Evolutionary conservation across 257 asterid species (phyloP).

Genomic region (Jaltomata sinuosa): DNA sequence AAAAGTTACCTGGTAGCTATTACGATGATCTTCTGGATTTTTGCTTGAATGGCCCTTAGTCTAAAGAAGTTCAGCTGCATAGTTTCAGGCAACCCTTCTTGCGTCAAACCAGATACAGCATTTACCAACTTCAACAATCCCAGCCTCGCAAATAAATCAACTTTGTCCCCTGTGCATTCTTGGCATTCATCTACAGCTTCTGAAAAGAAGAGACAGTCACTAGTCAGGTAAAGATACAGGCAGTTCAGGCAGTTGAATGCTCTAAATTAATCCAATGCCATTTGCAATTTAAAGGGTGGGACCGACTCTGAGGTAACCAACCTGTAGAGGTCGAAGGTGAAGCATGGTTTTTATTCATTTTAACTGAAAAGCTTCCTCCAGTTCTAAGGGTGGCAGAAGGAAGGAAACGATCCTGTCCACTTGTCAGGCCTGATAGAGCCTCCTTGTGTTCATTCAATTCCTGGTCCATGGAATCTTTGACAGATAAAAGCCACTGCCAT

Average conservation of each 20-base stretch:
- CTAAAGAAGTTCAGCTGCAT: conserved; percentile 68
- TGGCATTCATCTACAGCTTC: conserved; percentile 30
- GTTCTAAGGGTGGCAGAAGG: conserved; percentile 68
- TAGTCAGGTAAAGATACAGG: not conserved
- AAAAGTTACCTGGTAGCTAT: conserved; percentile 70
- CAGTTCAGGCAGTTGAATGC: not conserved
- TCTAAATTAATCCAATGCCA: not conserved
- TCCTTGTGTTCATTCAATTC: conserved; percentile 65
- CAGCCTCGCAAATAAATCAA: conserved; percentile 70
- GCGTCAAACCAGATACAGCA: conserved; percentile 59
- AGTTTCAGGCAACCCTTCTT: conserved; percentile 81
- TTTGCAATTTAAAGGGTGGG: not conserved
- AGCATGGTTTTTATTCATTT: conserved; percentile 23
- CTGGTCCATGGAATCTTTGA: conserved; percentile 37
- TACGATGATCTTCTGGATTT: conserved; percentile 78
- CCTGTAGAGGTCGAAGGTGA: conserved; percentile 24
- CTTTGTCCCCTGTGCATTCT: conserved; percentile 76
- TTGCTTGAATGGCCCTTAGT: conserved; percentile 68
- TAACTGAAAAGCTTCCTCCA: conserved; percentile 59
- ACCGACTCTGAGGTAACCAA: not conserved
- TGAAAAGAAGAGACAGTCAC: conserved; percentile 1
- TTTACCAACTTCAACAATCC: conserved; percentile 73
- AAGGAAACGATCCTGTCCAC: conserved; percentile 29
- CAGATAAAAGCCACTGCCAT: conserved; percentile 51
- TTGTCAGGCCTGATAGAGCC: conserved; percentile 25